These are phyloP conservation scores for Chrysophaeum taylorii DNA, from an alignment of 352 stramenopile species.

Conservation along the genomic window DNA sequence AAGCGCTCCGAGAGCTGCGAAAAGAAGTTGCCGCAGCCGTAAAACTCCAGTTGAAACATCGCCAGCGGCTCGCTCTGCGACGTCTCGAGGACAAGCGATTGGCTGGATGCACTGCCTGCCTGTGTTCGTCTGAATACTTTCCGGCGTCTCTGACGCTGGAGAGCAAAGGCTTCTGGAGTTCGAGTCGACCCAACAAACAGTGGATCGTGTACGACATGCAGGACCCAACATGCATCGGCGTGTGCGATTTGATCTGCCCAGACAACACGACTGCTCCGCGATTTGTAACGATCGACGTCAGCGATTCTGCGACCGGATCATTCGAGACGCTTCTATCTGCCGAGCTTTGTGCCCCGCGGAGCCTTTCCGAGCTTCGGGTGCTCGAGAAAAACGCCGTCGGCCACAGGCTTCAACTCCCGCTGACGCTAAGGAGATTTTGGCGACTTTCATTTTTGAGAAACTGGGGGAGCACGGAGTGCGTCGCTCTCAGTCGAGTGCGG, in stretches of 20 bases:
- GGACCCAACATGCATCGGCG: constrained; percentile 9
- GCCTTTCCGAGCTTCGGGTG: no score
- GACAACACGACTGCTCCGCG: constrained; percentile 16
- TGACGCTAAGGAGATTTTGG: constrained; percentile 12
- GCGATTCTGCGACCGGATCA: constrained; percentile 1
- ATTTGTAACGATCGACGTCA: constrained; percentile 2
- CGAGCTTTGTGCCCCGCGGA: no score
- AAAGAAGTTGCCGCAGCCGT: constrained; percentile 6
- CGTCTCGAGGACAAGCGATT: constrained; percentile 12
- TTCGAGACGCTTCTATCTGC: no score
- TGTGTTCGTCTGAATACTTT: constrained; percentile 15
- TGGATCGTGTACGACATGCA: constrained; percentile 21
- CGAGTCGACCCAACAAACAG: constrained; percentile 11
- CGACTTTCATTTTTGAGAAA: constrained; percentile 15
- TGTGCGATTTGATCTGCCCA: constrained; percentile 2
- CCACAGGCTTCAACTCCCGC: constrained; percentile 14
- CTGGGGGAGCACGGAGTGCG: neutral
- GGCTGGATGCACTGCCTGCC: neutral
- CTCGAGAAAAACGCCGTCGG: neutral
- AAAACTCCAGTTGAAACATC: constrained; percentile 13
- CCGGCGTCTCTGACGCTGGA: constrained; percentile 12
- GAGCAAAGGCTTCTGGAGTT: constrained; percentile 16
- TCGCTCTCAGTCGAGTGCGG: neutral
- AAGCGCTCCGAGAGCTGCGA: constrained; percentile 17
- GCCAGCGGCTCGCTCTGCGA: neutral